Percentiles rank a stretch among this genome's conserved stretches.
Evolutionary conservation across 371 early-diverging fungal genomes (phyloP).

Genomic region (Mortierella sp.): DNA sequence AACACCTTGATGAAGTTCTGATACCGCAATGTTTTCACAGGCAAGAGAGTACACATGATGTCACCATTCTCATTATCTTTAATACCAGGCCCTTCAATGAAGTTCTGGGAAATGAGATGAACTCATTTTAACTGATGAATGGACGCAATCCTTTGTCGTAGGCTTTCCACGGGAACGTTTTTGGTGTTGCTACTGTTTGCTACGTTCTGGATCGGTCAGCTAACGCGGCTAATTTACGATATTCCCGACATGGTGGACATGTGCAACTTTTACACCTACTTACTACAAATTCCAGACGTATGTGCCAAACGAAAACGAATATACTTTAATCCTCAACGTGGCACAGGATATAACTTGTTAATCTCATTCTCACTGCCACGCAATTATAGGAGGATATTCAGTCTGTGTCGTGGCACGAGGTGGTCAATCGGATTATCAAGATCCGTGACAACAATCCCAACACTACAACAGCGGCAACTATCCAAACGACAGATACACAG

Average conservation of each 20-base stretch:
- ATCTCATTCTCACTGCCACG: neutral
- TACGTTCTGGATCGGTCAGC: constrained; percentile 83
- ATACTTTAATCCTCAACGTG: too few species aligned
- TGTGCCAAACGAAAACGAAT: constrained; percentile 25
- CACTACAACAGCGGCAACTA: constrained; percentile 51
- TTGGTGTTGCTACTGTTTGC: constrained; percentile 72
- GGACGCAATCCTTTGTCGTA: constrained; percentile 20
- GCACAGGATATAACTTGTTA: neutral
- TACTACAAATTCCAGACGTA: constrained; percentile 88
- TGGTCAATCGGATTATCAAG: constrained; percentile 76
- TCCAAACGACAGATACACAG: constrained; percentile 57
- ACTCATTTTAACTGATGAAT: neutral
- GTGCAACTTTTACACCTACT: constrained; percentile 85
- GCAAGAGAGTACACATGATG: constrained; percentile 24
- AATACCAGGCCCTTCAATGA: too few species aligned
- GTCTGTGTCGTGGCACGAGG: constrained; percentile 83
- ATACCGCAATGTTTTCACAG: constrained; percentile 77
- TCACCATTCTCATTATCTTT: neutral
- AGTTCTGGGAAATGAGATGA: neutral
- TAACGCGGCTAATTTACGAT: constrained; percentile 76
- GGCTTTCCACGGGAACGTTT: constrained; percentile 60
- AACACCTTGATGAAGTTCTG: constrained; percentile 79
- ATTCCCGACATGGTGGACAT: constrained; percentile 82
- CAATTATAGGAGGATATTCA: constrained; percentile 76
- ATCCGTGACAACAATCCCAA: constrained; percentile 81